Evolutionary conservation across 2,329 filamentous ascomycete species (phyloP).

Genomic region (Aureobasidium subglaciale): DNA sequence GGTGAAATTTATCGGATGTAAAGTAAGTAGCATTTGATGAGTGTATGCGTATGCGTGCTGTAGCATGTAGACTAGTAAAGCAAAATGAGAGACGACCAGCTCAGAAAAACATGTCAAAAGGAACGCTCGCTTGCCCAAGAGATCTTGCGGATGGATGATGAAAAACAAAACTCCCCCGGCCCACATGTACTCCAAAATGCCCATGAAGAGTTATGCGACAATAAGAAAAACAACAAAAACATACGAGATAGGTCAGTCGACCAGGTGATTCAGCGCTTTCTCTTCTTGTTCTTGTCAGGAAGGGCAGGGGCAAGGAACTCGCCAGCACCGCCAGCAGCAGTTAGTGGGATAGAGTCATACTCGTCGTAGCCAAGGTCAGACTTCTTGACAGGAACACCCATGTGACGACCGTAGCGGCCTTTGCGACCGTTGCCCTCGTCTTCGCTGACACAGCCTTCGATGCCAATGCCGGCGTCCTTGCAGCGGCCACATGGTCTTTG

Average conservation of each 20-base stretch:
- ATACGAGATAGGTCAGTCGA: slow-evolving; percentile 6
- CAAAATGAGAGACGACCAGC: slow-evolving; percentile 11
- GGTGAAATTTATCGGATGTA: too few species aligned
- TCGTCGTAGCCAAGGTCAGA: slow-evolving; percentile 21
- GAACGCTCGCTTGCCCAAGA: slow-evolving; percentile 11
- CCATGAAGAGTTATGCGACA: background rate
- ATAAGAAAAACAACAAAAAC: background rate
- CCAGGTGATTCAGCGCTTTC: slow-evolving; percentile 49
- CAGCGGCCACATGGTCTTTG: slow-evolving; percentile 92
- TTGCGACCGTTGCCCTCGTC: slow-evolving; percentile 97
- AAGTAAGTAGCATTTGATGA: background rate
- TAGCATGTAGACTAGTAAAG: slow-evolving; percentile 7
- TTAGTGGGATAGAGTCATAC: slow-evolving; percentile 15
- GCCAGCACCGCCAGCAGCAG: slow-evolving; percentile 25
- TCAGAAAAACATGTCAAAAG: background rate
- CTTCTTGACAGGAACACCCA: slow-evolving; percentile 62
- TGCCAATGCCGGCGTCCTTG: slow-evolving; percentile 87
- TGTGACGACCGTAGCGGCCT: slow-evolving; percentile 72
- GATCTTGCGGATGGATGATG: background rate
- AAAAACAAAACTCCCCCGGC: background rate
- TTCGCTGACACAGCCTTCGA: slow-evolving; percentile 92
- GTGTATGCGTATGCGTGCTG: background rate
- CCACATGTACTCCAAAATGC: slow-evolving; percentile 13
- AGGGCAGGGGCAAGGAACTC: slow-evolving; percentile 29
- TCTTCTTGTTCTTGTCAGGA: slow-evolving; percentile 60